These are phyloP conservation scores for Mariannaea elegans DNA, from an alignment of 2,329 filamentous ascomycete species.

Conservation along the genomic window DNA sequence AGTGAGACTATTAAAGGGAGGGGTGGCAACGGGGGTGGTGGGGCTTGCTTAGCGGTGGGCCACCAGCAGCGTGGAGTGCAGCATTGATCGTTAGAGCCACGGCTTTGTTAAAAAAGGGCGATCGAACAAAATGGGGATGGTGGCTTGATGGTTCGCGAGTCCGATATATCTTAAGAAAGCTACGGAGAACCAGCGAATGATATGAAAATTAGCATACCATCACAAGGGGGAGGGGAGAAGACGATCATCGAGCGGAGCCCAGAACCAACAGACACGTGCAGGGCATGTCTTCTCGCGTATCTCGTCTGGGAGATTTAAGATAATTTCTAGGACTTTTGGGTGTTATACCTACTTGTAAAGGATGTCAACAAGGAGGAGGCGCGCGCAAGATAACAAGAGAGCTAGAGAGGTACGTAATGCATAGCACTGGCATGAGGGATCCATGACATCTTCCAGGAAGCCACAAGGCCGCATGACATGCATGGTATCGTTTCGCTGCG, in stretches of 20 bases:
- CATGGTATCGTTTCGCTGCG: constrained; percentile 24
- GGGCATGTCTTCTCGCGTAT: constrained; percentile 41
- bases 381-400: constrained; percentile 23
- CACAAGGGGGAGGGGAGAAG: constrained; percentile 27
- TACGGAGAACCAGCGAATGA: constrained; percentile 21
- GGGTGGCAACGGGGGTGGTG: constrained; percentile 26
- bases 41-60: constrained; percentile 19
- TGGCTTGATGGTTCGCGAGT: constrained; percentile 36
- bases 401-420: constrained; percentile 19
- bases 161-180: constrained; percentile 8
- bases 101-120: neutral
- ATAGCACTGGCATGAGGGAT: constrained; percentile 33
- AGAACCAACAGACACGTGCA: constrained; percentile 13
- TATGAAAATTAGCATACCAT: constrained; percentile 32
- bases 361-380: constrained; percentile 6
- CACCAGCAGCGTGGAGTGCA: constrained; percentile 28
- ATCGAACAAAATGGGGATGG: constrained; percentile 18
- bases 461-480: constrained; percentile 25
- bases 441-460: constrained; percentile 19
- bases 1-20: constrained; percentile 17
- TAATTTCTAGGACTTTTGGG: too few species aligned
- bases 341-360: too few species aligned
- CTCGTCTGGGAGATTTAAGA: constrained; percentile 31
- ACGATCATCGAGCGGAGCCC: constrained; percentile 17
- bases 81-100: constrained; percentile 27